Conservation (phyloP, 83 land plant genomes). For the Picea abies region DNA sequence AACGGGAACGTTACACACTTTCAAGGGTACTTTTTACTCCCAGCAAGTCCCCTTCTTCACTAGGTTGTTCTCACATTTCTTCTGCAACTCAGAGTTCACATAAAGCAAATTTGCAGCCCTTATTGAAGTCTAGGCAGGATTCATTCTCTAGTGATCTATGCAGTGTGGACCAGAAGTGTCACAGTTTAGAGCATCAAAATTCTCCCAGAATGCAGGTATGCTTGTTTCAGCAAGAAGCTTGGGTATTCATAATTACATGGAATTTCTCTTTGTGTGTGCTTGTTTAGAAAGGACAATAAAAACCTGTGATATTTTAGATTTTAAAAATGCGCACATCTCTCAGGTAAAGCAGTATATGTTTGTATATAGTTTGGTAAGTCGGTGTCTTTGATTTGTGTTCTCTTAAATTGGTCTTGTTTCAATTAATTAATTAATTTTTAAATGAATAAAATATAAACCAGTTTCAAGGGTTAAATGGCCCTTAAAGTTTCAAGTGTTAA, state of each 20-base stretch:
- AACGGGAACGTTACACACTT: neutral
- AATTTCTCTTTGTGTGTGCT: neutral
- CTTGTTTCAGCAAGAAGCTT: conserved; percentile 6
- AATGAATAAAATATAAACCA: too few relatives aligned
- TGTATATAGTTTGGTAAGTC: neutral
- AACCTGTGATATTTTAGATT: neutral
- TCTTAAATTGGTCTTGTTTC: neutral
- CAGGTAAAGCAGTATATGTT: neutral
- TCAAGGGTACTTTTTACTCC: conserved; percentile 14
- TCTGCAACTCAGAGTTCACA: neutral
- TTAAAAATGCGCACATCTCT: neutral
- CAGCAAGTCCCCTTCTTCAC: conserved; percentile 10
- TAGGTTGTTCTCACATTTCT: neutral
- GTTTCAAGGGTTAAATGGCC: too few relatives aligned
- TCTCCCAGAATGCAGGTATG: conserved; percentile 13
- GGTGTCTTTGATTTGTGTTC: neutral
- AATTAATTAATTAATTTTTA: too few relatives aligned
- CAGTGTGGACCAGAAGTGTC: neutral
- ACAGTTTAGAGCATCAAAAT: conserved; percentile 7
- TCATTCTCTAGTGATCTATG: neutral
- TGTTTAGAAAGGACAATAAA: neutral
- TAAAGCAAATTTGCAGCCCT: neutral
- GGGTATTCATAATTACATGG: neutral
- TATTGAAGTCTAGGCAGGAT: neutral
- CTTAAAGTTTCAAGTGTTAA: too few relatives aligned